Evolutionary conservation across 768 basidiomycete genomes (phyloP).

Genomic region (Podaxis sp.): DNA sequence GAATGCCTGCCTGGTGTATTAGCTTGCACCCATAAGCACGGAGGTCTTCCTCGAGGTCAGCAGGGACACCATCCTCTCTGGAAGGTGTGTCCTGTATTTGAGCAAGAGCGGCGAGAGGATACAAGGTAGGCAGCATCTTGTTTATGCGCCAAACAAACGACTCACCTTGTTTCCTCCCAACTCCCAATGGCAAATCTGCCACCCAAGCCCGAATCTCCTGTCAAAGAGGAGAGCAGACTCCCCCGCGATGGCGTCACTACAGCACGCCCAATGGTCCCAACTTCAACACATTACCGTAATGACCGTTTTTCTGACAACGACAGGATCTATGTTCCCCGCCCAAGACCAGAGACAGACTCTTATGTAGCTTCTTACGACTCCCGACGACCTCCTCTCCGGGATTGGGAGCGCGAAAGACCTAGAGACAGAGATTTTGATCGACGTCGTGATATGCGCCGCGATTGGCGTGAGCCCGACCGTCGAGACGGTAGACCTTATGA

Average conservation of each 20-base stretch:
- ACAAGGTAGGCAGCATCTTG: slow-evolving; percentile 43
- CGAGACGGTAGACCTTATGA: slow-evolving; percentile 14
- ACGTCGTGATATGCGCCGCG: slow-evolving; percentile 15
- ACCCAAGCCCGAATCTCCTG: slow-evolving; percentile 28
- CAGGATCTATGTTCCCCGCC: slow-evolving; percentile 11
- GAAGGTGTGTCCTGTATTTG: slow-evolving; percentile 86
- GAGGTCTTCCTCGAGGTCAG: slow-evolving; percentile 82
- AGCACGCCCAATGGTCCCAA: slow-evolving; percentile 18
- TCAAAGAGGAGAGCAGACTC: slow-evolving; percentile 4
- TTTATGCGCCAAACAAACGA: slow-evolving; percentile 13
- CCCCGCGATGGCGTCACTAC: background rate
- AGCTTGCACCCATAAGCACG: slow-evolving; percentile 90
- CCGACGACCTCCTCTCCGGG: slow-evolving; percentile 16
- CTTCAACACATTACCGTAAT: slow-evolving; percentile 12
- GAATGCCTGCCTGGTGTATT: slow-evolving; percentile 90
- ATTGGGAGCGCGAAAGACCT: slow-evolving; percentile 16
- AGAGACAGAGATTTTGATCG: slow-evolving; percentile 22
- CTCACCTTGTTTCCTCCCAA: background rate
- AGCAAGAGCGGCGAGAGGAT: slow-evolving; percentile 79
- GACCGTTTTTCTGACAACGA: slow-evolving; percentile 10
- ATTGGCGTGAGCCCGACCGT: slow-evolving; percentile 17
- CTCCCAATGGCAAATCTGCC: slow-evolving; percentile 31
- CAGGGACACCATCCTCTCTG: slow-evolving; percentile 74
- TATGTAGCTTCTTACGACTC: slow-evolving; percentile 22
- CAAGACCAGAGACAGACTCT: slow-evolving; percentile 20